Evolutionary conservation across 169 alveolate genomes (phyloP).

Genomic region (Cryptosporidium canis): DNA sequence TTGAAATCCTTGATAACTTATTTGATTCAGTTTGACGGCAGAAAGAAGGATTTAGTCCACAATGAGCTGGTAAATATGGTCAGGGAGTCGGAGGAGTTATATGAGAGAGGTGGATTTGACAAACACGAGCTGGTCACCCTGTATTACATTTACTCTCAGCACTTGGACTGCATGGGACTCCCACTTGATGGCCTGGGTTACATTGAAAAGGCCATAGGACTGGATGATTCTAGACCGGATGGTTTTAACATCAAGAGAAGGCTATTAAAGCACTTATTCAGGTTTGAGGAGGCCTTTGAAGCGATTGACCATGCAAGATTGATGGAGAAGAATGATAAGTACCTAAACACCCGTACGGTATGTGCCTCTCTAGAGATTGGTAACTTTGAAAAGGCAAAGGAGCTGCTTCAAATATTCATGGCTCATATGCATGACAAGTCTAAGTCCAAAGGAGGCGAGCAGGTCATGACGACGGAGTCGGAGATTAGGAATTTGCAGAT

Average conservation of each 20-base stretch:
- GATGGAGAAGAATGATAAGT: constrained; percentile 50
- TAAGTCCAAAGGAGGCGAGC: neutral
- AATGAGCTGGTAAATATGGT: neutral
- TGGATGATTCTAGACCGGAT: constrained; percentile 72
- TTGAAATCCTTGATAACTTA: neutral
- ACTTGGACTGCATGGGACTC: constrained; percentile 72
- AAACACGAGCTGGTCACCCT: constrained; percentile 14
- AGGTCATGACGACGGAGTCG: neutral
- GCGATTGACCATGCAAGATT: constrained; percentile 66
- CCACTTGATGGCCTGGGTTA: constrained; percentile 57
- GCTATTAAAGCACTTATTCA: constrained; percentile 75
- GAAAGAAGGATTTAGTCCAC: neutral
- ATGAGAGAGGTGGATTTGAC: neutral
- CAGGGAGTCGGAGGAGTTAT: neutral
- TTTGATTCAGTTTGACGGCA: neutral
- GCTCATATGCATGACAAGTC: neutral
- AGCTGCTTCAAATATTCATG: neutral
- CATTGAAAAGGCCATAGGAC: constrained; percentile 49
- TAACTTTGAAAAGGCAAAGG: constrained; percentile 21
- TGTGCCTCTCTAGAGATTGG: constrained; percentile 52
- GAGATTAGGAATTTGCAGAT: constrained; percentile 34
- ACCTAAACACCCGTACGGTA: constrained; percentile 62
- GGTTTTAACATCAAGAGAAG: constrained; percentile 67
- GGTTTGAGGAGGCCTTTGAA: constrained; percentile 60
- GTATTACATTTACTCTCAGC: constrained; percentile 71